Percentiles rank a stretch among this genome's conserved stretches.
Evolutionary conservation across 2,329 filamentous ascomycete genomes (phyloP).

Genomic region (Clarireedia sp.): DNA sequence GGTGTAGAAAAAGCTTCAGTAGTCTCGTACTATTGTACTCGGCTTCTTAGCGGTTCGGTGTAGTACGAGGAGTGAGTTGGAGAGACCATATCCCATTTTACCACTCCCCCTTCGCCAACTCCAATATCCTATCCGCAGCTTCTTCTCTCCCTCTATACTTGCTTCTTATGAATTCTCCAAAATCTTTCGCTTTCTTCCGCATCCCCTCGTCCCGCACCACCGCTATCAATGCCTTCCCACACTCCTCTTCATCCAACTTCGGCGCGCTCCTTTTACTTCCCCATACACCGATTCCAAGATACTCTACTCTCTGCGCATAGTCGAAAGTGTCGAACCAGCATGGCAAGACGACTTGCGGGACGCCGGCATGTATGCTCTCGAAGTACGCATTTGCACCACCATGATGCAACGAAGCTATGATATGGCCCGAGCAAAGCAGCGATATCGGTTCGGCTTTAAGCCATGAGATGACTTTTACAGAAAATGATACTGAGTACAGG

Average conservation of each 20-base stretch:
- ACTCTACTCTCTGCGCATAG: slow-evolving; percentile 36
- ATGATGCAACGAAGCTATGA: slow-evolving; percentile 33
- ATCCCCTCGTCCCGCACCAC: background rate
- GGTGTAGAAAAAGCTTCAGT: too few species aligned
- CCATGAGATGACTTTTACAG: slow-evolving; percentile 35
- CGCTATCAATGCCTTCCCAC: background rate
- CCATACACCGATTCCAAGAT: slow-evolving; percentile 32
- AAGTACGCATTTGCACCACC: slow-evolving; percentile 36
- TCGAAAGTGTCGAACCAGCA: slow-evolving; percentile 40
- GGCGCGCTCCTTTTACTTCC: background rate
- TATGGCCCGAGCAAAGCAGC: slow-evolving; percentile 31
- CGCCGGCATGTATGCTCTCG: slow-evolving; percentile 35
- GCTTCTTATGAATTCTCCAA: background rate
- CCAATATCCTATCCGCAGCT: slow-evolving; percentile 1
- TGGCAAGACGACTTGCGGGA: slow-evolving; percentile 40
- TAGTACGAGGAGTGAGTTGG: too few species aligned
- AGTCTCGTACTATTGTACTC: too few species aligned
- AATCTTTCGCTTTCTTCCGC: background rate
- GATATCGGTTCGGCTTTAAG: slow-evolving; percentile 33
- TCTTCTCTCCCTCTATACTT: slow-evolving; percentile 3
- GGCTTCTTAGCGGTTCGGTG: too few species aligned
- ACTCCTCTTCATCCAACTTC: background rate
- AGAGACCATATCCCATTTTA: background rate
- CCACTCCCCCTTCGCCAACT: background rate
- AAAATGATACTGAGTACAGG: slow-evolving; percentile 13